phyloP scores from a whole-genome alignment of 176 grass and related monocot species.

The Carex pumila region DNA sequence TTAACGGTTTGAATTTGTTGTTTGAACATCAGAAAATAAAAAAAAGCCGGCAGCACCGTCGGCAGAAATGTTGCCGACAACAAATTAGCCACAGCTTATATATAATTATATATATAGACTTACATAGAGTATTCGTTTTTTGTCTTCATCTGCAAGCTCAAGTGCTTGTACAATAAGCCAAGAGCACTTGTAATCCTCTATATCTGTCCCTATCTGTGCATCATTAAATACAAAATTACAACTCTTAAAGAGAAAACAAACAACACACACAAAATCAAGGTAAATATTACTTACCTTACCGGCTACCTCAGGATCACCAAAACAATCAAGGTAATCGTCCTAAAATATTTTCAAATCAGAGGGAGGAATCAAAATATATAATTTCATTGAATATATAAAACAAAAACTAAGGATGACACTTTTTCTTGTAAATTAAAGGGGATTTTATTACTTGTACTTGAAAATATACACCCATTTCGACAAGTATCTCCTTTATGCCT shows the following conservation, averaged over 20 bases:
- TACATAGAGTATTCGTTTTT: slow-evolving; percentile 44
- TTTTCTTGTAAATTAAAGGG: neutral
- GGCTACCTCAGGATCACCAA: slow-evolving; percentile 59
- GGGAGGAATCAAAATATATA: neutral
- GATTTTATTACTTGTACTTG: slow-evolving; percentile 54
- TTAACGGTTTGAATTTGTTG: too few species aligned
- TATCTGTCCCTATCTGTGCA: slow-evolving; percentile 60
- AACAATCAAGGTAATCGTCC: slow-evolving; percentile 85
- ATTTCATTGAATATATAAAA: neutral
- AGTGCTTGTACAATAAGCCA: slow-evolving; percentile 71
- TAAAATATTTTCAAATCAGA: slow-evolving; percentile 25
- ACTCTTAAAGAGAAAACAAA: neutral
- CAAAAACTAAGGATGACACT: neutral
- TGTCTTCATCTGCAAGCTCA: slow-evolving; percentile 20
- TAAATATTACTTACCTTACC: slow-evolving; percentile 39
- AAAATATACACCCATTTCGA: slow-evolving; percentile 63
- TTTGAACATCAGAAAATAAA: too few species aligned
- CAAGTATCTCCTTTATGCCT: slow-evolving; percentile 34
- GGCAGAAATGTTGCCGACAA: too few species aligned
- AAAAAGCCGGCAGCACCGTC: too few species aligned
- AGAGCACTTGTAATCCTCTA: slow-evolving; percentile 72
- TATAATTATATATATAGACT: neutral
- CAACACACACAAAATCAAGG: neutral
- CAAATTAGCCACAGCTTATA: too few species aligned
- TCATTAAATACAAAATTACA: slow-evolving; percentile 7